Conservation (phyloP, 1,284 basidiomycete species). For the Porogramme epimiltina region DNA sequence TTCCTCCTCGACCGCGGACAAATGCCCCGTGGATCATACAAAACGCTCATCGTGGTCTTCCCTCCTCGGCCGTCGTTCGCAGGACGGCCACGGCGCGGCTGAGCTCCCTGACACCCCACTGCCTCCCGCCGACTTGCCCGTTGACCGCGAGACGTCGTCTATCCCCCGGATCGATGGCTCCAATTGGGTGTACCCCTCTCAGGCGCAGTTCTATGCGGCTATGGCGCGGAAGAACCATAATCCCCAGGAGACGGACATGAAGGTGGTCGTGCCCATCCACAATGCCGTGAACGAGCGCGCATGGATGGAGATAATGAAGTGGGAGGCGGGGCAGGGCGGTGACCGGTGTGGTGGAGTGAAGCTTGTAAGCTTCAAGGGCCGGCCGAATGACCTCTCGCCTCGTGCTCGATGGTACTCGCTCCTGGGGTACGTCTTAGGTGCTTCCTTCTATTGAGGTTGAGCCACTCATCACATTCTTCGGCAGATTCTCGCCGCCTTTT, state of each 20-base stretch:
- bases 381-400: conserved; percentile 73
- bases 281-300: conserved; percentile 99
- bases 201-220: conserved; percentile 94
- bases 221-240: conserved; percentile 94
- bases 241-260: conserved; percentile 85
- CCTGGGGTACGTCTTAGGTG: conserved; percentile 72
- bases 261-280: conserved; percentile 96
- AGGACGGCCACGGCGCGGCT: conserved; percentile 19
- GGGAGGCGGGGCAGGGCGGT: conserved; percentile 84
- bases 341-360: conserved; percentile 83
- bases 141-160: conserved; percentile 81
- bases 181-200: conserved; percentile 99
- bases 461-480: conserved; percentile 2
- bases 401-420: conserved; percentile 84
- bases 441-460: too few relatives aligned
- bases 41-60: conserved; percentile 53
- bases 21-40: conserved; percentile 62
- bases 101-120: conserved; percentile 25
- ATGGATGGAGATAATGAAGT: conserved; percentile 88
- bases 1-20: conserved; percentile 30
- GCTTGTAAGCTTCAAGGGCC: conserved; percentile 86
- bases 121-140: conserved; percentile 39
- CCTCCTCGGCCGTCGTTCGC: conserved; percentile 34
- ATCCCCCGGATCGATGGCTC: conserved; percentile 76
- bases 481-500: conserved; percentile 90